Conservation (phyloP, 805 yeast species). For the Komagataella ulmi region DNA sequence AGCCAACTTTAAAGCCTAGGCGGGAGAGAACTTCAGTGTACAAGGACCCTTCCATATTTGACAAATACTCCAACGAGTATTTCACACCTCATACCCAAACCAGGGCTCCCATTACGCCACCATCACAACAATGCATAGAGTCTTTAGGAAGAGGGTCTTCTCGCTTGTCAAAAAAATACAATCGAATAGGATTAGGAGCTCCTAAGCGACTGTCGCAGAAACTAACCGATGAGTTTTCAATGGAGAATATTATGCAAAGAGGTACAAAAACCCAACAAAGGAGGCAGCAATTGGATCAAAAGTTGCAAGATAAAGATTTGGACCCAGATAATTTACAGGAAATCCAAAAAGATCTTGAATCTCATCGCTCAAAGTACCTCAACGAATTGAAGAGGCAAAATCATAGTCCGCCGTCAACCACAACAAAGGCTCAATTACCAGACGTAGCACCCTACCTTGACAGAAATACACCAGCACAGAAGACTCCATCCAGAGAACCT, state of each 20-base stretch:
- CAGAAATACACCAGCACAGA: constrained; percentile 9
- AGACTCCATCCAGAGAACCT: constrained; percentile 5
- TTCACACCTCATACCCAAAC: not conserved
- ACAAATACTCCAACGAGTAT: not conserved
- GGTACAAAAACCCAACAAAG: constrained; percentile 1
- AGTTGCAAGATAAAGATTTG: constrained; percentile 3
- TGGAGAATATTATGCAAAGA: constrained; percentile 5
- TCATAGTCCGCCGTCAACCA: constrained; percentile 7
- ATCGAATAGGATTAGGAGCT: constrained; percentile 25
- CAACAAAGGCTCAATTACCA: constrained; percentile 7
- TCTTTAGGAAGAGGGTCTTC: constrained; percentile 5
- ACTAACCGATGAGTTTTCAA: constrained; percentile 9
- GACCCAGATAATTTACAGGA: not conserved
- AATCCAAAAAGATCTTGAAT: not conserved
- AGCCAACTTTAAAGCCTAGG: not conserved
- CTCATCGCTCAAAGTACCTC: constrained; percentile 1
- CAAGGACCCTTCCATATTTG: constrained; percentile 2
- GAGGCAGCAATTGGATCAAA: not conserved
- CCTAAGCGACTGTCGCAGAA: constrained; percentile 28
- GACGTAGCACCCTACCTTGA: constrained; percentile 1
- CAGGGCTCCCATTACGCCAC: not conserved
- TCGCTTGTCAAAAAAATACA: constrained; percentile 20
- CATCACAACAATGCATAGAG: not conserved
- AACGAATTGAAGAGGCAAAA: constrained; percentile 8
- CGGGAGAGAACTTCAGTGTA: not conserved